Conservation (phyloP, 148 eudicot genomes). For the Simmondsia chinensis region DNA sequence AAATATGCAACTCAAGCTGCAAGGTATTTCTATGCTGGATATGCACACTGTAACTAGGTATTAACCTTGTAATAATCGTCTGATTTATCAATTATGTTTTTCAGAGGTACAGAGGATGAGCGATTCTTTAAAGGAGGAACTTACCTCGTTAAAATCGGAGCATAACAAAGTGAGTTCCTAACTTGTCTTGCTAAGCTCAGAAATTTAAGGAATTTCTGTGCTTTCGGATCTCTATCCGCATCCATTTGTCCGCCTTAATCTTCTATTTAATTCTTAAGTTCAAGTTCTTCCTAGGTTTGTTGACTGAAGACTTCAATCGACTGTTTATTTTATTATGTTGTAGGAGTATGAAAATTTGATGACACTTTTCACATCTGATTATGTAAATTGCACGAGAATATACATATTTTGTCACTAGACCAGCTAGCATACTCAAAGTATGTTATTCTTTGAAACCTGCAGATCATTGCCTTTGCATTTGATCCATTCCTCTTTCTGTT, state of each 20-base stretch:
- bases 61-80: no score
- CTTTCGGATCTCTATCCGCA: background rate
- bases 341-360: no score
- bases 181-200: background rate
- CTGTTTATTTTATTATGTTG: no score
- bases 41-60: no score
- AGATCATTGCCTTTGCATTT: no score
- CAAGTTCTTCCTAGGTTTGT: background rate
- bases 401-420: no score
- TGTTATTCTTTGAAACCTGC: no score
- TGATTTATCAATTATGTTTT: slow-evolving; percentile 16
- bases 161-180: slow-evolving; percentile 54
- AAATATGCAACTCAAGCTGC: slow-evolving; percentile 40
- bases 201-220: background rate
- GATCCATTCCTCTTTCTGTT: no score
- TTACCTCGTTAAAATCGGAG: slow-evolving; percentile 40
- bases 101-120: slow-evolving; percentile 69
- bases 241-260: background rate
- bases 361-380: no score
- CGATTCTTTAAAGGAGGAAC: slow-evolving; percentile 49
- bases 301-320: no score
- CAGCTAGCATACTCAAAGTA: no score
- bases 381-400: no score
- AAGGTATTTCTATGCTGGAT: slow-evolving; percentile 40
- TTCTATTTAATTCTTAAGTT: background rate